Percentiles rank a stretch among this genome's conserved stretches.
Conservation (phyloP, 495 filamentous ascomycete genomes). For the Melanomma pulvis-pyrius region DNA sequence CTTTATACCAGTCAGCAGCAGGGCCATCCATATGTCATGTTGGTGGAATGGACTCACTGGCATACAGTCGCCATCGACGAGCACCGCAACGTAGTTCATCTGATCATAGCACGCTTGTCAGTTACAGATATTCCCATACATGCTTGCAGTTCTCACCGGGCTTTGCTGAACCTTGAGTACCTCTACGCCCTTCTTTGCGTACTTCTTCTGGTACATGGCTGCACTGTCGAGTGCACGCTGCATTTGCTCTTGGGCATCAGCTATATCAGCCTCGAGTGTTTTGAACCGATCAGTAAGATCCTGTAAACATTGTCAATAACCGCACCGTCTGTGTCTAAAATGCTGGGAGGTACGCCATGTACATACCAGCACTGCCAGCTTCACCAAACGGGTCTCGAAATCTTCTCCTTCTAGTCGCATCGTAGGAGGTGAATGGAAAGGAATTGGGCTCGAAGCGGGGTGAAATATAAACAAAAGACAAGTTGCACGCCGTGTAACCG, state of each 20-base stretch:
- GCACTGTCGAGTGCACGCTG: not conserved
- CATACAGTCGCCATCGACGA: slow-evolving; percentile 13
- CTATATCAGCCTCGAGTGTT: not conserved
- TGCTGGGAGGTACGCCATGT: too few species aligned
- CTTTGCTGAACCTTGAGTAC: not conserved
- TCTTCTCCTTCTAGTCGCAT: too few species aligned
- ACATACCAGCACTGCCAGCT: too few species aligned
- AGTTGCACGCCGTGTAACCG: too few species aligned
- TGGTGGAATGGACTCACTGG: not conserved
- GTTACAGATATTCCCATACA: not conserved
- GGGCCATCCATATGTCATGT: not conserved
- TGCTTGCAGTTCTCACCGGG: not conserved
- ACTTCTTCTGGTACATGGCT: not conserved
- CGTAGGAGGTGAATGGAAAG: too few species aligned
- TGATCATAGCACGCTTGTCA: not conserved
- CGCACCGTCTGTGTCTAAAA: too few species aligned
- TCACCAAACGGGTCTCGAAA: too few species aligned
- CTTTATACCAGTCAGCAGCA: not conserved
- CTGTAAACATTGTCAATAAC: not conserved
- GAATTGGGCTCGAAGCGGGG: not conserved
- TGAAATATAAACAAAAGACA: too few species aligned
- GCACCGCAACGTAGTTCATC: slow-evolving; percentile 5
- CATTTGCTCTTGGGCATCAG: not conserved
- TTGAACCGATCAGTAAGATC: not conserved
- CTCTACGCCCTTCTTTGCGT: not conserved